Evolutionary conservation across 371 early-diverging fungal genomes (phyloP), one percentile per base, ranked within the genome.

Genomic region (Rhizopus delemar): DNA sequence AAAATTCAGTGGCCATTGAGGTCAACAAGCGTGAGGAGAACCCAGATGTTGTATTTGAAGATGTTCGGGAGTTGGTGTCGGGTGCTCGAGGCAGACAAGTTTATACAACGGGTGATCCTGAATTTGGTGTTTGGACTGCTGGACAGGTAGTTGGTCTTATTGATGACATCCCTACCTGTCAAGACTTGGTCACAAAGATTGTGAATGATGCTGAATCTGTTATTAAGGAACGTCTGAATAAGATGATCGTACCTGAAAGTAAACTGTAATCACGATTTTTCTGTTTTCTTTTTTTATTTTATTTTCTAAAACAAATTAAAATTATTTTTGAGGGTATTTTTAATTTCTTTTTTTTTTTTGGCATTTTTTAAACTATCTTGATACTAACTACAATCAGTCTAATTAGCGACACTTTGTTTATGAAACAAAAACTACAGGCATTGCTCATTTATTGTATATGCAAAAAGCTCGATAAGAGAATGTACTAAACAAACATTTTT

Each of bases 41-140:
- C 41, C 78, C 82, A 29, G 72, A 77, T 61, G 84, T 86, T 46
- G 63, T 81, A 53, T 91, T 91, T 66, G 73, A 84, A 13, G 86
- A 90, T 62, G 79, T 91, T 7, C 76, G 80, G 28, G 82, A 86
- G 41, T 70, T 91, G 45, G 92, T 91, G 1, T 61, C 87, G 12
- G 92, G 92, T 34, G 69, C 73, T 41, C 80, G 90, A 35, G 92
- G 92, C 8, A 82, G 86, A 46, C 73, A 86, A 59, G 90, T 88
- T 8, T 90, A 80, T 56, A 77, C 74, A 51, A 83, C 78, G 15
- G 92, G 92, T 50, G 88, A 90, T 63, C 68, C 78, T 32, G 86
- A 91, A 56, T 80, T 69, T 60, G 91, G 90, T 65, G 85, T 91
- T 28, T 91, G 91, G 90, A 86, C 86, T 22, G 89, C 88, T 32